A percentile compares a stretch with the other conserved stretches of the same genome.
Conservation (phyloP, 768 basidiomycete species). For the Psilocybe subaeruginosa region DNA sequence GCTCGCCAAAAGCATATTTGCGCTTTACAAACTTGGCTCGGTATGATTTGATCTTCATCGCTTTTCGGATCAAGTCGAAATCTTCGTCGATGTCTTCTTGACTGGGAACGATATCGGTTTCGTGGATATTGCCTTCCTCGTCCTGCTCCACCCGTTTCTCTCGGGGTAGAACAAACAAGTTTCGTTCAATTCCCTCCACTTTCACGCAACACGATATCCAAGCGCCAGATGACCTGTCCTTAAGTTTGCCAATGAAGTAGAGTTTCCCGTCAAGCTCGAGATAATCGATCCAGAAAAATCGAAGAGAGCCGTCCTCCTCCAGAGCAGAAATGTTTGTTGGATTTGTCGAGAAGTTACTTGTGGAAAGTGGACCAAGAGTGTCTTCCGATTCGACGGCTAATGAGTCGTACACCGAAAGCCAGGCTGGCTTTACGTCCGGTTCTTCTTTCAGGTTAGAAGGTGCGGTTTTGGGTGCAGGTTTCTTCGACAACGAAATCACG, state of each 20-base stretch:
- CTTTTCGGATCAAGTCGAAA: conserved; percentile 77
- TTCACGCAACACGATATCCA: conserved; percentile 90
- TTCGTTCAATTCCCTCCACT: conserved; percentile 84
- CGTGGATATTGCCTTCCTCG: conserved; percentile 60
- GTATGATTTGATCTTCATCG: conserved; percentile 75
- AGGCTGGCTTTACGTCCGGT: conserved; percentile 52
- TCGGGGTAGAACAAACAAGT: conserved; percentile 88
- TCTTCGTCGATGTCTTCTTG: conserved; percentile 77
- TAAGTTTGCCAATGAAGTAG: conserved; percentile 90
- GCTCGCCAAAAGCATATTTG: conserved; percentile 90
- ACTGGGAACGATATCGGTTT: conserved; percentile 77
- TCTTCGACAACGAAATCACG: conserved; percentile 28
- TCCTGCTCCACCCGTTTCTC: conserved; percentile 59
- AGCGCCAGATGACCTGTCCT: conserved; percentile 67
- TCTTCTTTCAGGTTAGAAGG: conserved; percentile 41
- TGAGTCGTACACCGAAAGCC: conserved; percentile 79
- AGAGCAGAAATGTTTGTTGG: conserved; percentile 57
- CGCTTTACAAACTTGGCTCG: conserved; percentile 85
- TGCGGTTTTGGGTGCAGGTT: conserved; percentile 15
- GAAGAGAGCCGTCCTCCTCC: conserved; percentile 82
- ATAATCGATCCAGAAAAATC: conserved; percentile 97
- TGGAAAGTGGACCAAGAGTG: conserved; percentile 50
- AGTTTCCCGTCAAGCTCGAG: conserved; percentile 85
- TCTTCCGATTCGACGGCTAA: conserved; percentile 66
- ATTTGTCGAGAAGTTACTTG: conserved; percentile 35